Evolutionary conservation across 2,329 filamentous ascomycete genomes (phyloP).

Genomic region (Trichoderma simmonsii): DNA sequence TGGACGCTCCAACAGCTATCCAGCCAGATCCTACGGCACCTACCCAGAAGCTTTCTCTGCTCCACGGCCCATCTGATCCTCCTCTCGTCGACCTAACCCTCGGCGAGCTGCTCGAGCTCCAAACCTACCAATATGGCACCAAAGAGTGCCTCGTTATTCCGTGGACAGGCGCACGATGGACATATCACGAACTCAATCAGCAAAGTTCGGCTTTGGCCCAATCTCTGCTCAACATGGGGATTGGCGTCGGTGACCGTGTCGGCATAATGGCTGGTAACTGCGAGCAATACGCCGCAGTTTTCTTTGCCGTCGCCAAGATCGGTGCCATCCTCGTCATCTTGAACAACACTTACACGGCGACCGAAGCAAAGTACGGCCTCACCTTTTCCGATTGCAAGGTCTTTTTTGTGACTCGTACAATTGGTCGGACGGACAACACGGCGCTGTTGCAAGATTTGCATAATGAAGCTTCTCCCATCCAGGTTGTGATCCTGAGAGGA

Average conservation of each 20-base stretch:
- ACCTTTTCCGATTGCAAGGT: conserved; percentile 69
- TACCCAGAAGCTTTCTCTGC: conserved; percentile 51
- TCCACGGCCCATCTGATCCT: conserved; percentile 66
- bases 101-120: conserved; percentile 68
- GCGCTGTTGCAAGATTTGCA: conserved; percentile 55
- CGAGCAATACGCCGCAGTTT: conserved; percentile 75
- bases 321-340: conserved; percentile 71
- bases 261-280: conserved; percentile 77
- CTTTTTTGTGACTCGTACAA: conserved; percentile 68
- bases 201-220: conserved; percentile 61
- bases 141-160: conserved; percentile 70
- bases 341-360: conserved; percentile 78
- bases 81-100: conserved; percentile 69
- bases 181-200: conserved; percentile 62
- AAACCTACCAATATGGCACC: conserved; percentile 62
- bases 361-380: conserved; percentile 68
- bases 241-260: conserved; percentile 66
- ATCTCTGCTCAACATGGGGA: conserved; percentile 64
- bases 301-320: conserved; percentile 67
- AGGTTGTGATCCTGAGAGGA: conserved; percentile 60
- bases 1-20: conserved; percentile 27
- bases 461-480: conserved; percentile 42
- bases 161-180: conserved; percentile 74
- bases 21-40: conserved; percentile 30
- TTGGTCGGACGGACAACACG: conserved; percentile 63